Base-by-base conservation (phyloP, 2,329 filamentous ascomycete species). In the Cladosporium velox region DNA sequence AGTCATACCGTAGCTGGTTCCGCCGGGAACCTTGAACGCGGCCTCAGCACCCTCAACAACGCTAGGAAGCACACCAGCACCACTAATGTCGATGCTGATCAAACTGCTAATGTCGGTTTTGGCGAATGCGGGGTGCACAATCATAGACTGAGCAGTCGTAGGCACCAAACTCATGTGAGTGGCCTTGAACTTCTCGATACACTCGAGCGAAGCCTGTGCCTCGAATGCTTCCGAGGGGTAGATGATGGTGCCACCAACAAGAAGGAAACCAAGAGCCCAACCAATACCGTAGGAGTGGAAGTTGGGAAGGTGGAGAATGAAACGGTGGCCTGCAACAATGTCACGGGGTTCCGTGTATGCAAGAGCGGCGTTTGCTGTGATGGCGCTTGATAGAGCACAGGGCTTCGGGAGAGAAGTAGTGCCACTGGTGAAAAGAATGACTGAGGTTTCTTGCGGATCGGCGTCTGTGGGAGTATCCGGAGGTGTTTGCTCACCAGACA, bases 401-500 rank as follows among this genome's bases (percentile, higher is more conserved):
- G 78, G 81, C 69, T 84, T 84, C 5, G 82, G 81, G 0, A 77
- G 71, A 6, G 80, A 81, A 0, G 81, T 83, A n/a, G 82, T 84
- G 24, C 82, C 82, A 68, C 81, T 83, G 24, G 82, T 84, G 71
- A 84, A 84, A 35, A 83, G 74, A 58, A 84, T 78, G 51, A 83
- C 73, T 5, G 77, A 77, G 7, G 71, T 75, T 59, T 76, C 72
- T 35, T 70, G 60, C n/a, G 72, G 68, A 49, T 70, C 67, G 18
- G 74, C 67, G 4, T 71, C 69, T 32, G 74, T 72, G 32, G 74
- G 74, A 24, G 74, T 75, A 57, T 76, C 72, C 44, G 74, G 74
- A 38, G 74, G 73, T 5, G 74, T 72, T 5, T 69, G 70, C 21
- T 76, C 74, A 8, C 71, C 74, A 24, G 72, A 72, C 73, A 76